A percentile compares a stretch with the other conserved stretches of the same genome.
These are phyloP conservation scores for Endocarpon pusillum DNA, from an alignment of 495 filamentous ascomycete species.

Conservation along the genomic window DNA sequence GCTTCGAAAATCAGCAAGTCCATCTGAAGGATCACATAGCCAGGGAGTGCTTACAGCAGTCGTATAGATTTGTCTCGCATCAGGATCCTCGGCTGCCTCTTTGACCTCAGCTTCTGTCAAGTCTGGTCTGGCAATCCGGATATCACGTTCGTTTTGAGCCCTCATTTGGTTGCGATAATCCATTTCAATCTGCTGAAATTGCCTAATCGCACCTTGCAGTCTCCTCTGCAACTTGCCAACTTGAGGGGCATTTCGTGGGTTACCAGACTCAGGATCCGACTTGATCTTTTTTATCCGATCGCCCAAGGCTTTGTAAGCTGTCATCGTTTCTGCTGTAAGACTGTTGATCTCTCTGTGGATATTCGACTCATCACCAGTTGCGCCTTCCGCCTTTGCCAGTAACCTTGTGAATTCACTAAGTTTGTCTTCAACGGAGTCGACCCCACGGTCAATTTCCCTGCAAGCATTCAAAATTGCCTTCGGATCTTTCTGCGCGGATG, in stretches of 20 bases:
- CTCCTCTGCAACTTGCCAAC: slow-evolving; percentile 63
- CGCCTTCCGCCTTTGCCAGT: slow-evolving; percentile 24
- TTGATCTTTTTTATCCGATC: slow-evolving; percentile 64
- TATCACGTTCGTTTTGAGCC: slow-evolving; percentile 72
- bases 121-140: slow-evolving; percentile 75
- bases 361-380: slow-evolving; percentile 18
- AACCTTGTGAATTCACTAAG: slow-evolving; percentile 12
- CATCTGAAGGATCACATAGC: slow-evolving; percentile 5
- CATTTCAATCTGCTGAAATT: slow-evolving; percentile 61
- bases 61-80: slow-evolving; percentile 53
- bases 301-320: slow-evolving; percentile 55
- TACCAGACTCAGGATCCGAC: slow-evolving; percentile 53
- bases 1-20: slow-evolving; percentile 11
- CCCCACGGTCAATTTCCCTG: slow-evolving; percentile 54
- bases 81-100: slow-evolving; percentile 53
- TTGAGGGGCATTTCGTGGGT: slow-evolving; percentile 54
- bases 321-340: slow-evolving; percentile 68
- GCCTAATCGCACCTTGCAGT: slow-evolving; percentile 57
- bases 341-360: slow-evolving; percentile 33
- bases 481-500: slow-evolving; percentile 33
- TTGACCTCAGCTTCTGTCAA: slow-evolving; percentile 66
- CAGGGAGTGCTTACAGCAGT: slow-evolving; percentile 46
- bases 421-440: slow-evolving; percentile 29
- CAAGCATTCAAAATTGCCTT: slow-evolving; percentile 72
- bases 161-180: slow-evolving; percentile 61